Evolutionary conservation across 106 monocot genomes (phyloP), one percentile per base, ranked within the genome.

Genomic region (Acorus calamus): DNA sequence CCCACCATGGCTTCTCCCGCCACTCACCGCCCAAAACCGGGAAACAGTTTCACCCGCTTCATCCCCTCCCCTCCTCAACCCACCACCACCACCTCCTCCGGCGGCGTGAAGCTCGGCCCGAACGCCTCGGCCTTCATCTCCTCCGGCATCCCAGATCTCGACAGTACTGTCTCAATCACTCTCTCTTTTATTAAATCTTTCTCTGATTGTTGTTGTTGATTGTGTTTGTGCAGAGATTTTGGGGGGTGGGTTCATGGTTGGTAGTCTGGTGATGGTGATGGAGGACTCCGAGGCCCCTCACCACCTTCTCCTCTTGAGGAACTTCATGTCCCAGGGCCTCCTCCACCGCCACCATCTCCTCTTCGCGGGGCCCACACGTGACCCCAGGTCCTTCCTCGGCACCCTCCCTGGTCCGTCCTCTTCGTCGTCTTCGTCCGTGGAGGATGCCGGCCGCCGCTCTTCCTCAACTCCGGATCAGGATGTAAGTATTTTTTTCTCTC

Each of bases 251-350:
- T 89, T 86, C 52, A 68, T 77, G 6, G 59, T 94, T 11, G 90
- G 94, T 8, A 82, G 78, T 11, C 3, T 94, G 55, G 90, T 94
- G 61, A 78, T 94, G 87, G 74, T 94, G 8, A 74, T 83, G 71
- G 94, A 94, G 79, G 94, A 94, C 65, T 55, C 73, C 3, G 87
- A 94, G 61, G 94, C 90, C 10, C 94, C 94, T 3, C 94, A 94
- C 77, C 94, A 94, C 66, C 77, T 90, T 6, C 78, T 90, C 6
- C 64, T 94, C 14, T 80, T 94, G 42, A 74, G 94, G 53, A 84
- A 72, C 64, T 90, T 94, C 82, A 94, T 94, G 89, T 72, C 90
- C 0, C 94, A 94, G 75, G 94, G 90, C 4, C 61, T 94, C 49
- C 69, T 94, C 49, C 94, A 94, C 61, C 57, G 63, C 47, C 94